Conservation (phyloP, 2,329 filamentous ascomycete genomes). For the Aureobasidium subglaciale region DNA sequence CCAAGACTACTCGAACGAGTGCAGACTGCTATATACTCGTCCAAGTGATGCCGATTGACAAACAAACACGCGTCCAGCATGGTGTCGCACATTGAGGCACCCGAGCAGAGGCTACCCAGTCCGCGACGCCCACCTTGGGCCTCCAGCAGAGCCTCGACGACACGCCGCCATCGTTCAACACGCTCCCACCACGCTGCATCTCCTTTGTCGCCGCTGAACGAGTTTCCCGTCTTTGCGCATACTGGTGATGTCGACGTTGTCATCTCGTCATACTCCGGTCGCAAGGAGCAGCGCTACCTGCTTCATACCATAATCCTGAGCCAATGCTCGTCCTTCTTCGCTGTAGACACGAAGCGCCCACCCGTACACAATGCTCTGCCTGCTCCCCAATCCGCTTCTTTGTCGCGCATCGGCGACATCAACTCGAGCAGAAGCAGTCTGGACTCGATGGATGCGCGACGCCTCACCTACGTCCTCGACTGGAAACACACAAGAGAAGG, state of each 20-base stretch:
- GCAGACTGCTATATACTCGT: not conserved
- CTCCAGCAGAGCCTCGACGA: slow-evolving; percentile 52
- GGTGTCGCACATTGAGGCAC: slow-evolving; percentile 56
- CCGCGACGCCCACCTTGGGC: slow-evolving; percentile 54
- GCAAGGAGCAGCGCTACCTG: slow-evolving; percentile 74
- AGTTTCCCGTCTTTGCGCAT: slow-evolving; percentile 85
- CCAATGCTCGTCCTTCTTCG: slow-evolving; percentile 90
- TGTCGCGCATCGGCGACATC: not conserved
- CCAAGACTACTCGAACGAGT: not conserved
- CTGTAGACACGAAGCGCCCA: slow-evolving; percentile 61
- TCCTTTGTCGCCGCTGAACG: slow-evolving; percentile 55
- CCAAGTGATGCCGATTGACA: not conserved
- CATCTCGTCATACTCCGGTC: slow-evolving; percentile 53
- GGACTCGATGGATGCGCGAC: slow-evolving; percentile 22
- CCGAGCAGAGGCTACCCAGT: slow-evolving; percentile 23
- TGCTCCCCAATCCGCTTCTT: not conserved
- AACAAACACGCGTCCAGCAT: slow-evolving; percentile 31
- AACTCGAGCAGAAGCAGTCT: slow-evolving; percentile 2
- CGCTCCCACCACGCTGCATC: slow-evolving; percentile 68
- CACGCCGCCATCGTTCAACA: slow-evolving; percentile 65
- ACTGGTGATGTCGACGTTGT: slow-evolving; percentile 91
- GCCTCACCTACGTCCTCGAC: slow-evolving; percentile 86
- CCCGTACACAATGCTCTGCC: slow-evolving; percentile 20
- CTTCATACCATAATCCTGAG: slow-evolving; percentile 81
- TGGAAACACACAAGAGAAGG: slow-evolving; percentile 59